A percentile compares a stretch with the other conserved stretches of the same genome.
These are phyloP conservation scores for Russula earlei DNA, from an alignment of 768 basidiomycete genomes.

Conservation along the genomic window DNA sequence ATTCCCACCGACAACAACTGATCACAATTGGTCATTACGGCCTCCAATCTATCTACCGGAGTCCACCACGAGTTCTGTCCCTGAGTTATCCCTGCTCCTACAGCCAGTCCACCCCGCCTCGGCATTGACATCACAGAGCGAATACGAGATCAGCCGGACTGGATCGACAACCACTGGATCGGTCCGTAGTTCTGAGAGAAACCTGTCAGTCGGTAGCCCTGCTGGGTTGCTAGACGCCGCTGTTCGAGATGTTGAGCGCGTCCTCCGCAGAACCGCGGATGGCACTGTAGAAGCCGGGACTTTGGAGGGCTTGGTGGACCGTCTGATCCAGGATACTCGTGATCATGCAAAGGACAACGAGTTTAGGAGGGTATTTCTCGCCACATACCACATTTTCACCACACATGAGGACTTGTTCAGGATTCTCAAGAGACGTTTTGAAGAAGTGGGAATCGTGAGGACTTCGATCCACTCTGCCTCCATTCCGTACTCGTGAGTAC, in stretches of 20 bases:
- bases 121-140: too few relatives aligned
- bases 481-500: slow-evolving; percentile 12
- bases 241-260: slow-evolving; percentile 2
- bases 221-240: slow-evolving; percentile 4
- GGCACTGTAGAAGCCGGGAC: slow-evolving; percentile 33
- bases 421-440: slow-evolving; percentile 32
- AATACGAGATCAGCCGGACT: not conserved
- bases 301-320: slow-evolving; percentile 35
- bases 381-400: slow-evolving; percentile 35
- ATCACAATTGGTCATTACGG: not conserved
- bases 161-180: not conserved
- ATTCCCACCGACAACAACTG: not conserved
- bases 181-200: not conserved
- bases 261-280: slow-evolving; percentile 10
- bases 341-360: slow-evolving; percentile 27
- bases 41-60: not conserved
- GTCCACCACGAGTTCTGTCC: not conserved
- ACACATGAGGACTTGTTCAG: slow-evolving; percentile 33
- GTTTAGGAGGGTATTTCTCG: slow-evolving; percentile 34
- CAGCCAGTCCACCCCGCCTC: not conserved
- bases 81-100: not conserved
- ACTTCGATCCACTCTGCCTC: not conserved
- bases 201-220: not conserved
- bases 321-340: slow-evolving; percentile 26
- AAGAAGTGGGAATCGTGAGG: slow-evolving; percentile 23